Evolutionary conservation across 495 filamentous ascomycete species (phyloP).

Genomic region (Penicillium egyptiacum): DNA sequence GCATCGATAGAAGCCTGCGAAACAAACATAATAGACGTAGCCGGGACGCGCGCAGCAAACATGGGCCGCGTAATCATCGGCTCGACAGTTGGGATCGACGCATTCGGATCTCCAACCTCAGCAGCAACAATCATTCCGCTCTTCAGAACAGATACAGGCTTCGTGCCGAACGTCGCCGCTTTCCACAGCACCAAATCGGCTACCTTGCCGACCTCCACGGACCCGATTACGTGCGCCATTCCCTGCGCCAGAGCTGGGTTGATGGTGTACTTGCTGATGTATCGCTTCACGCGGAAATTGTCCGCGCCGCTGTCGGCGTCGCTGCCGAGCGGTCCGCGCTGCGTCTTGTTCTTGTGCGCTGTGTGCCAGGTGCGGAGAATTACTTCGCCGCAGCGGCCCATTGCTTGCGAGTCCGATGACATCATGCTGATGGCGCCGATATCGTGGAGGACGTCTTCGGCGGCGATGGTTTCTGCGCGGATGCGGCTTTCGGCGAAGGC

Average conservation of each 20-base stretch:
- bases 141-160: slow-evolving; percentile 83
- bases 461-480: slow-evolving; percentile 92
- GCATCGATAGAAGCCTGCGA: slow-evolving; percentile 66
- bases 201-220: slow-evolving; percentile 84
- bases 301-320: slow-evolving; percentile 83
- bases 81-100: slow-evolving; percentile 86
- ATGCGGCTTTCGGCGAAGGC: slow-evolving; percentile 96
- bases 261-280: slow-evolving; percentile 96
- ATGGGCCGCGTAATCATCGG: slow-evolving; percentile 84
- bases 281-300: slow-evolving; percentile 91
- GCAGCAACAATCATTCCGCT: slow-evolving; percentile 82
- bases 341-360: slow-evolving; percentile 94
- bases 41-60: slow-evolving; percentile 75
- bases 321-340: slow-evolving; percentile 73
- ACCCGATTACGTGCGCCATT: slow-evolving; percentile 87
- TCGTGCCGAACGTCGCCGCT: slow-evolving; percentile 82
- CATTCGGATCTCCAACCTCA: slow-evolving; percentile 97
- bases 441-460: slow-evolving; percentile 96
- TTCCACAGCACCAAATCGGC: slow-evolving; percentile 92
- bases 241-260: slow-evolving; percentile 95
- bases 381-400: slow-evolving; percentile 96
- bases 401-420: slow-evolving; percentile 94
- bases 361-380: slow-evolving; percentile 96
- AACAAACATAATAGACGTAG: slow-evolving; percentile 79
- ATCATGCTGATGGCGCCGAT: slow-evolving; percentile 98